These are phyloP conservation scores for Rhizophagus clarus DNA, from an alignment of 192 early-diverging fungal species.

Conservation along the genomic window DNA sequence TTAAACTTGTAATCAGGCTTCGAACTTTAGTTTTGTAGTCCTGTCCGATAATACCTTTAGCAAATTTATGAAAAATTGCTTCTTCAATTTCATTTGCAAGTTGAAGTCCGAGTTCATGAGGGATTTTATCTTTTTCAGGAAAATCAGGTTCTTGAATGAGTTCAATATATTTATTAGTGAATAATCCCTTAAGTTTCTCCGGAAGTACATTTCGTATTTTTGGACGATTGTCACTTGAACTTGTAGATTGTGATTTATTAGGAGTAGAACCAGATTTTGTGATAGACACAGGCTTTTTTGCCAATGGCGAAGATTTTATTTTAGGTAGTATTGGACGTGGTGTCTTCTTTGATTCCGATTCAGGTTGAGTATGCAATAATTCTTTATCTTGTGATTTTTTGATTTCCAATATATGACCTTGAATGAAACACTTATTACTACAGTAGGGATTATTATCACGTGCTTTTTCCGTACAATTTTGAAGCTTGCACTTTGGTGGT, in stretches of 20 bases:
- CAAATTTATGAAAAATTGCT: constrained; percentile 50
- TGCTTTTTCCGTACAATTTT: constrained; percentile 43
- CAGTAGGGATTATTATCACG: constrained; percentile 46
- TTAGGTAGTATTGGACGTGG: background rate
- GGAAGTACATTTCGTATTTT: constrained; percentile 19
- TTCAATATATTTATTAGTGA: constrained; percentile 19
- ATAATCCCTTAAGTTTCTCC: constrained; percentile 17
- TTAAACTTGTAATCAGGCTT: constrained; percentile 79
- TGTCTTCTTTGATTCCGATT: background rate
- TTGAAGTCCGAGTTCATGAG: constrained; percentile 36
- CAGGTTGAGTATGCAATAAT: background rate
- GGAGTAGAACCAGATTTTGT: background rate
- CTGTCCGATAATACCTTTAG: constrained; percentile 44
- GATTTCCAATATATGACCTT: constrained; percentile 24
- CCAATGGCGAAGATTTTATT: background rate
- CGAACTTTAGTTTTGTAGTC: constrained; percentile 80
- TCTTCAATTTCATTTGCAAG: constrained; percentile 51
- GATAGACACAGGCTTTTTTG: background rate
- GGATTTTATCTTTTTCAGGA: background rate
- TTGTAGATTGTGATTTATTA: background rate
- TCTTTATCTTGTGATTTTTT: constrained; percentile 26
- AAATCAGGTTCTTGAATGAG: constrained; percentile 13
- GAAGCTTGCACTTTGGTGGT: constrained; percentile 35
- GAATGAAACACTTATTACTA: constrained; percentile 47
- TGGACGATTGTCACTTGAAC: constrained; percentile 9